These are phyloP conservation scores for Leishmania arabica DNA, from an alignment of 208 protist species.

Conservation along the genomic window DNA sequence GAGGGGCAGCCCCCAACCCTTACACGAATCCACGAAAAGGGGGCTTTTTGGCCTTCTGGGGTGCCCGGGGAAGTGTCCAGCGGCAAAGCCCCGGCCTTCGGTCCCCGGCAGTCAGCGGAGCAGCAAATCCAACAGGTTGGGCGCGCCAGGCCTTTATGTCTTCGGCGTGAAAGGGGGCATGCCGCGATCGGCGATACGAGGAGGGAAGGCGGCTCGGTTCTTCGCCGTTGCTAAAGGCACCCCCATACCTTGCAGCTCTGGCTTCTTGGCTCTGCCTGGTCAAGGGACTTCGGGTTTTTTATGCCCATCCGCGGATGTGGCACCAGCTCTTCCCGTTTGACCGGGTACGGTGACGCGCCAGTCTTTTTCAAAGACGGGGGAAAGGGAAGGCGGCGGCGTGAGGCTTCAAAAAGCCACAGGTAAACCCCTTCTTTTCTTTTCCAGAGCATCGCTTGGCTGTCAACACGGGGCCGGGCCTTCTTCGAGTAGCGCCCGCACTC, in stretches of 20 bases:
- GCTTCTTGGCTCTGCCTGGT: not conserved
- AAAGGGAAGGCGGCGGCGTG: no score
- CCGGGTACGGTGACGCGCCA: not conserved
- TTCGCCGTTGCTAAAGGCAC: not conserved
- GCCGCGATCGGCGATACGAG: not conserved
- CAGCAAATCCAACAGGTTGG: not conserved
- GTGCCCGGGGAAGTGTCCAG: no score
- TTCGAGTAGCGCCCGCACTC: not conserved
- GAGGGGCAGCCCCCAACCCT: fast-evolving
- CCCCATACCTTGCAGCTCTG: not conserved
- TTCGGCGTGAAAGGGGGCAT: not conserved
- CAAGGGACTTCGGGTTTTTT: not conserved
- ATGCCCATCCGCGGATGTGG: not conserved
- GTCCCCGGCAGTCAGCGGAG: no score
- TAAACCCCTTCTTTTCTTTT: not conserved
- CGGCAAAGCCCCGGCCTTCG: fast-evolving
- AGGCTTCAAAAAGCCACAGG: not conserved
- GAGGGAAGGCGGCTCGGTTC: not conserved
- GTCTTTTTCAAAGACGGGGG: not conserved
- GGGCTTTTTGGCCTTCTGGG: no score
- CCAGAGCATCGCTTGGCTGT: not conserved
- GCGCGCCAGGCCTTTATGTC: not conserved
- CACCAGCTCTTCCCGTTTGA: no score
- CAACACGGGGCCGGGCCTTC: no score
- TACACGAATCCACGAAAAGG: no score